Conservation (phyloP, 225 moss, liverwort and hornwort genomes). For the Neckera pumila region DNA sequence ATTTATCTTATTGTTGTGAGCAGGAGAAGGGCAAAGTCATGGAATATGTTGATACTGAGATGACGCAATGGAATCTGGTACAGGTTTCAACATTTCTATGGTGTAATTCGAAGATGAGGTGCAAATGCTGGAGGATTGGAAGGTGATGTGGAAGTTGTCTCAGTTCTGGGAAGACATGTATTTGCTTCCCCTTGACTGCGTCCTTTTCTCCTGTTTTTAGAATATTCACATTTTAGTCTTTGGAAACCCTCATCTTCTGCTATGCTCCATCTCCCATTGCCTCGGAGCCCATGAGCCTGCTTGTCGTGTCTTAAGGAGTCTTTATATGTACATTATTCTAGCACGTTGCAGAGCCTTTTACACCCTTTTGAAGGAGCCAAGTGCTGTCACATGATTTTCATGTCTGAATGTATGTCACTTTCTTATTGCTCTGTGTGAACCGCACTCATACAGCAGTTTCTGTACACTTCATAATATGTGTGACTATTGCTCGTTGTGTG, state of each 20-base stretch:
- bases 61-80: constrained; percentile 9
- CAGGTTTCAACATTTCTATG: constrained; percentile 8
- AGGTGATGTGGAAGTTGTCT: background rate
- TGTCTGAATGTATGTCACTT: background rate
- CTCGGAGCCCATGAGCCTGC: background rate
- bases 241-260: background rate
- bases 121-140: background rate
- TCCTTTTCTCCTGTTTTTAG: background rate
- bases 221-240: background rate
- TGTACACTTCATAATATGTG: background rate
- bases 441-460: background rate
- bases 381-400: background rate
- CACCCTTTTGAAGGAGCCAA: background rate
- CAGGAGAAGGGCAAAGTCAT: background rate
- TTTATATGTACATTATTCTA: background rate
- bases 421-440: background rate
- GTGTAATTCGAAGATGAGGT: background rate
- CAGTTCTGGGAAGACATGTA: background rate
- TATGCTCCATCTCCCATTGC: background rate
- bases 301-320: background rate
- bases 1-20: constrained; percentile 1
- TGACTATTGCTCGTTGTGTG: background rate
- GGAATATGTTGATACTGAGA: constrained; percentile 1
- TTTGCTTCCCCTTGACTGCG: background rate
- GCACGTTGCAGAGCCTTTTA: background rate